These are phyloP conservation scores for Meira miltonrushii DNA, from an alignment of 1,284 basidiomycete species.

Conservation along the genomic window DNA sequence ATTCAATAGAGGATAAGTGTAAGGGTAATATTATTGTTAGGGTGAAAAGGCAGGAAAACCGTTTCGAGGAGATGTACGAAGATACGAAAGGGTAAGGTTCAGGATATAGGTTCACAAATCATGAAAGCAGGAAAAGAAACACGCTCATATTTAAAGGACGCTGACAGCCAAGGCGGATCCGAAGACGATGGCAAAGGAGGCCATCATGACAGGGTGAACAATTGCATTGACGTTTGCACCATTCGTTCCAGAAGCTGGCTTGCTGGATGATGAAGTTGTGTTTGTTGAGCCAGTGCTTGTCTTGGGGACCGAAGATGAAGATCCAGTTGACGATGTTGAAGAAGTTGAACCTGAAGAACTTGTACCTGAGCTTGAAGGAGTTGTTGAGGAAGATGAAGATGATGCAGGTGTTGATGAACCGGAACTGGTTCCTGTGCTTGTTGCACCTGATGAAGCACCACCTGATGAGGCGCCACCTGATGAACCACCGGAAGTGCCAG, in stretches of 20 bases:
- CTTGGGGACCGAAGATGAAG: neutral
- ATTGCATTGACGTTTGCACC: constrained; percentile 31
- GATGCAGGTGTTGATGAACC: neutral
- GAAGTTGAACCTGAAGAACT: neutral
- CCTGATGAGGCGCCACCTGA: neutral
- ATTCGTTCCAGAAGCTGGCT: constrained; percentile 33
- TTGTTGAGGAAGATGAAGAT: neutral
- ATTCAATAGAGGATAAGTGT: neutral
- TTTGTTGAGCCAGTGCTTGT: neutral
- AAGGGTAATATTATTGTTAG: neutral
- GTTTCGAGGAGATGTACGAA: no score
- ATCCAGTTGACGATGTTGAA: neutral
- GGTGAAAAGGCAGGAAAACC: no score
- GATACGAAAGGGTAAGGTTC: no score
- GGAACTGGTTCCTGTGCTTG: no score
- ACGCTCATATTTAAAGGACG: no score
- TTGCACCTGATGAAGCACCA: neutral
- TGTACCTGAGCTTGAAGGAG: neutral
- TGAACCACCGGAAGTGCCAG: neutral
- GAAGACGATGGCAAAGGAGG: no score
- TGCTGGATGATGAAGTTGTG: constrained; percentile 41
- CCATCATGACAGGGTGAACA: neutral
- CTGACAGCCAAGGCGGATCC: no score
- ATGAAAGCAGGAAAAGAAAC: no score
- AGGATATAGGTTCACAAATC: no score